These are phyloP conservation scores for Flaveria ramosissima DNA, from an alignment of 129 eudicot species.

Conservation along the genomic window DNA sequence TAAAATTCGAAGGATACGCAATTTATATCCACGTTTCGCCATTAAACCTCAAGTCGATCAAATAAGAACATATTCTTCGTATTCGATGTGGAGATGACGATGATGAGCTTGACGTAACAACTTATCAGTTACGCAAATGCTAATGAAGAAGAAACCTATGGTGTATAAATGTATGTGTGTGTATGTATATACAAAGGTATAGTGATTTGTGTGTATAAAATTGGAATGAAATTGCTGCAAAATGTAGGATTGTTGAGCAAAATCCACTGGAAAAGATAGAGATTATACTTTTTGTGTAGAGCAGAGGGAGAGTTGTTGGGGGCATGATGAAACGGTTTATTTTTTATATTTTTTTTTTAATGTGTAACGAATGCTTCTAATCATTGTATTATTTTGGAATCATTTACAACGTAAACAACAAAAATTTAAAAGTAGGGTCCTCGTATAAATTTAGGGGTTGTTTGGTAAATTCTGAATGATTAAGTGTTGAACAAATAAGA, in stretches of 20 bases:
- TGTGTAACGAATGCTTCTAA: background rate
- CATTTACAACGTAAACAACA: slow-evolving; percentile 1
- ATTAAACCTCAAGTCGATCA: slow-evolving; percentile 34
- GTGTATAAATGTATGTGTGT: too few species aligned
- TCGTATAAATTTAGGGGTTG: too few species aligned
- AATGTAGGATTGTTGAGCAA: slow-evolving; percentile 19
- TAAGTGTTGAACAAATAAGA: too few species aligned
- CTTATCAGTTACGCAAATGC: too few species aligned
- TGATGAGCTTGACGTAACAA: too few species aligned
- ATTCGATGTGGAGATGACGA: background rate
- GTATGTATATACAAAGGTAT: slow-evolving; percentile 12
- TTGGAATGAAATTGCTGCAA: slow-evolving; percentile 12
- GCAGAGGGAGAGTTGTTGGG: slow-evolving; percentile 20
- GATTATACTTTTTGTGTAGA: too few species aligned
- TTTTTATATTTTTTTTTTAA: background rate
- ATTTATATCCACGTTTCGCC: slow-evolving; percentile 79
- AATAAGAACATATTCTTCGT: background rate
- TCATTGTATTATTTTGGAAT: slow-evolving; percentile 7
- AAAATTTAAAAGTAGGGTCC: too few species aligned
- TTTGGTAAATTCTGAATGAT: too few species aligned
- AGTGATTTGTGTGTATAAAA: background rate
- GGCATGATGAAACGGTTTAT: slow-evolving; percentile 30
- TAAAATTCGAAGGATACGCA: slow-evolving; percentile 65
- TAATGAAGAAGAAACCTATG: slow-evolving; percentile 26
- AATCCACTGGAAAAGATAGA: background rate